These are phyloP conservation scores for Artemisia annua DNA, from an alignment of 129 eudicot genomes.

Conservation along the genomic window DNA sequence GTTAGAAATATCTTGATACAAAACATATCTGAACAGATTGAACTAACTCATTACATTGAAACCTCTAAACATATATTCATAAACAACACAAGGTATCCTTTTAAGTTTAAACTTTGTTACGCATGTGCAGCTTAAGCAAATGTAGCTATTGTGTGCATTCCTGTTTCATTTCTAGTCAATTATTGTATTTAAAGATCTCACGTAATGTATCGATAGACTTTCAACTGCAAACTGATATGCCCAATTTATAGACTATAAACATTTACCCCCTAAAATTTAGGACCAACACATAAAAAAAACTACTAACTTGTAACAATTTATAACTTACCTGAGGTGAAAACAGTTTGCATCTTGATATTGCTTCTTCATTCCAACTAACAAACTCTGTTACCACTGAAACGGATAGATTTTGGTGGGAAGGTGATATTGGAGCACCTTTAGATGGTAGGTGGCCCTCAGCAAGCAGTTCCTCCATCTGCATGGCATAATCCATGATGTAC, in stretches of 20 bases:
- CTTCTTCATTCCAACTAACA: slow-evolving; percentile 92
- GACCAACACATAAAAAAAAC: too few relatives aligned
- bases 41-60: background rate
- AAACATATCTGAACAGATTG: background rate
- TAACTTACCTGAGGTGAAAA: slow-evolving; percentile 68
- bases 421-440: slow-evolving; percentile 68
- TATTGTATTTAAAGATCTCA: background rate
- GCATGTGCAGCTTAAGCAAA: too few relatives aligned
- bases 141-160: too few relatives aligned
- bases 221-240: too few relatives aligned
- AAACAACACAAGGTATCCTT: too few relatives aligned
- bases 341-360: slow-evolving; percentile 66
- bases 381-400: slow-evolving; percentile 93
- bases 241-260: too few relatives aligned
- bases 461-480: slow-evolving; percentile 81
- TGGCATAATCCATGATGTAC: slow-evolving; percentile 5
- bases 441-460: slow-evolving; percentile 73
- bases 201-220: too few relatives aligned
- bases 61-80: too few relatives aligned
- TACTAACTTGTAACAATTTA: too few relatives aligned
- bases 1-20: slow-evolving; percentile 12
- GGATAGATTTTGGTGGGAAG: slow-evolving; percentile 26
- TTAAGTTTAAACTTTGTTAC: too few relatives aligned
- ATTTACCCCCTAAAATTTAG: too few relatives aligned
- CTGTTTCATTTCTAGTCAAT: too few relatives aligned